These are phyloP conservation scores for Podospora pseudopauciseta DNA, from an alignment of 495 filamentous ascomycete genomes.

Conservation along the genomic window DNA sequence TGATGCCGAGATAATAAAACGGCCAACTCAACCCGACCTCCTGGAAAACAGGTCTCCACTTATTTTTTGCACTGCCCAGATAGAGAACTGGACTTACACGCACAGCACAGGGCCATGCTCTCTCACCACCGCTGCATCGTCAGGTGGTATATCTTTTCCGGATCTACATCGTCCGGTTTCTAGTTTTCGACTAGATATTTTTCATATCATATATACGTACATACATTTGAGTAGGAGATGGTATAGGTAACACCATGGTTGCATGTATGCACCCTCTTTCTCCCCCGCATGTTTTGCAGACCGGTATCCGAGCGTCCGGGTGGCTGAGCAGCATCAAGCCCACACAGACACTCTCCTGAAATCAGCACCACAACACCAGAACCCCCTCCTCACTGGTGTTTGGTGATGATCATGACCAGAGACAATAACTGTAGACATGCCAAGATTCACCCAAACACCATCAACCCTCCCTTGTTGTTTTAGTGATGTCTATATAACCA, in stretches of 20 bases:
- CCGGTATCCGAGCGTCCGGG: neutral
- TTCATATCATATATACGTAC: neutral
- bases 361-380: neutral
- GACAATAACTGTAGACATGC: neutral
- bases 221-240: neutral
- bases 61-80: neutral
- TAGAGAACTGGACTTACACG: neutral
- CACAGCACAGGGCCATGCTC: too few relatives aligned
- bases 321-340: neutral
- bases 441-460: neutral
- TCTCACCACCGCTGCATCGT: neutral
- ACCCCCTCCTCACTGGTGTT: neutral
- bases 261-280: neutral
- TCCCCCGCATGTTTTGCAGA: neutral
- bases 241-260: neutral
- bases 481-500: too few relatives aligned
- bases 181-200: neutral
- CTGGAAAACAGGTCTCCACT: neutral
- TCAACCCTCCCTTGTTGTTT: too few relatives aligned
- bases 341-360: neutral
- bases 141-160: neutral
- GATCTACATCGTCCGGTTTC: neutral
- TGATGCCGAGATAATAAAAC: neutral
- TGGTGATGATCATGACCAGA: neutral
- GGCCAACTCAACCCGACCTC: neutral